Evolutionary conservation across 106 monocot species (phyloP).

Genomic region (Iris macrosiphon): DNA sequence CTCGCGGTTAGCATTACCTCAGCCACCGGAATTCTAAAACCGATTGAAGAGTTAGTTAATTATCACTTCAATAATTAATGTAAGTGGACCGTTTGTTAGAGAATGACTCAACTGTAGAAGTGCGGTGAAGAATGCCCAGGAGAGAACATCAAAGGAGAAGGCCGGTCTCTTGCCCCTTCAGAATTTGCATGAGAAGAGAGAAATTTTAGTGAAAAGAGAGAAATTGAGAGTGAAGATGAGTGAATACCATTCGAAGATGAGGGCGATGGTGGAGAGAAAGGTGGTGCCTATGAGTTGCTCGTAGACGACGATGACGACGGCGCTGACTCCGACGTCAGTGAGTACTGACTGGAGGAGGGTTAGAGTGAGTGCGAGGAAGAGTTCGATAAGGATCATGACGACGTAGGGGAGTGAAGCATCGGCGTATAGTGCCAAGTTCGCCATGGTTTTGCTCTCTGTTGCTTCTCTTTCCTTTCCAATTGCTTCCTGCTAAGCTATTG

Average conservation of each 20-base stretch:
- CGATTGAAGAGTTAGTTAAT: too few relatives aligned
- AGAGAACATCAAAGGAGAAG: neutral
- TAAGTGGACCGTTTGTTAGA: neutral
- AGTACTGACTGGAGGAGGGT: neutral
- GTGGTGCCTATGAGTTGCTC: neutral
- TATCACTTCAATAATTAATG: neutral
- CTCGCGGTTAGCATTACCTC: constrained; percentile 20
- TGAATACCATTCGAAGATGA: neutral
- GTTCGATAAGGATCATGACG: neutral
- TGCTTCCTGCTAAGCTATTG: too few relatives aligned
- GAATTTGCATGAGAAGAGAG: too few relatives aligned
- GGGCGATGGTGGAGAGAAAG: neutral
- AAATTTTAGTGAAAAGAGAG: neutral
- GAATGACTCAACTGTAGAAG: neutral
- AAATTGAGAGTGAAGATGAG: neutral
- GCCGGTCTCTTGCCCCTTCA: neutral
- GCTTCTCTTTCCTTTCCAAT: too few relatives aligned
- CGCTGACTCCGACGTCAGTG: neutral
- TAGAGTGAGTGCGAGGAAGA: neutral
- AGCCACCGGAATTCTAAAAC: constrained; percentile 1
- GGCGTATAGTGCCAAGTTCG: too few relatives aligned
- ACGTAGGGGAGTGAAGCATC: neutral
- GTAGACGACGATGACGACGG: neutral
- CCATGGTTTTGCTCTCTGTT: too few relatives aligned
- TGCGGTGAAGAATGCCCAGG: neutral